Base-by-base conservation (phyloP, 495 filamentous ascomycete species). In the Penicillium bovifimosum region DNA sequence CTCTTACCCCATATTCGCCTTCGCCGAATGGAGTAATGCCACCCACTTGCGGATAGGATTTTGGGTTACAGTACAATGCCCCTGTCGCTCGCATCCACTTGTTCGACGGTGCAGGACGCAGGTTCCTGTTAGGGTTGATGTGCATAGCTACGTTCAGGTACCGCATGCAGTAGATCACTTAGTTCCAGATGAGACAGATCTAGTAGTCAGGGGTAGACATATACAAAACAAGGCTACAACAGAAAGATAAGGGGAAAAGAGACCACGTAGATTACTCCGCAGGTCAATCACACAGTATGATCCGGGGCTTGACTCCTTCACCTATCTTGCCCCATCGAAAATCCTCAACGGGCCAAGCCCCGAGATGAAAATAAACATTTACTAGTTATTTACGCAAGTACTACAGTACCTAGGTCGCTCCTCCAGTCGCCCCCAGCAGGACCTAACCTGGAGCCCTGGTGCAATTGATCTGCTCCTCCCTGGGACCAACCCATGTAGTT, bases 1-100 rank as follows among this genome's bases (percentile, higher is more conserved):
- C 47, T 27, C 17, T 32, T 58, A 56, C 61, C 58, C 61, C 58
- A 61, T 58, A 63, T 47, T 62, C 16, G 28, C 16, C 11, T 28
- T 0, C 27, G 29, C 34, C 43, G 11, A 49, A 29, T 9, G 29
- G 24, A 45, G 41, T 38, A 52, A 18, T 29, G 10, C 18, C 13
- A 47, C 20, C 42, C 33, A 39, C 43, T 46, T 1, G 20, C 20
- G 8, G 20, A 24, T 24, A 24, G 20, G n/a, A 2, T 28, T 39
- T 26, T 24, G 46, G 46, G 29, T 29, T 13, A 38, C 32, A 27
- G 16, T 48, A n/a, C n/a, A n/a, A n/a, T 24, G 32, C 46, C 33
- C 45, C 45, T 27, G 27, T 44, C 5, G 32, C 32, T 47, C 31
- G 11, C 3, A 24, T 47, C 43, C 43, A 47, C 43, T 24, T 24